These are phyloP conservation scores for Oryza glaberrima DNA, from an alignment of 176 grass and related monocot genomes.

Conservation along the genomic window DNA sequence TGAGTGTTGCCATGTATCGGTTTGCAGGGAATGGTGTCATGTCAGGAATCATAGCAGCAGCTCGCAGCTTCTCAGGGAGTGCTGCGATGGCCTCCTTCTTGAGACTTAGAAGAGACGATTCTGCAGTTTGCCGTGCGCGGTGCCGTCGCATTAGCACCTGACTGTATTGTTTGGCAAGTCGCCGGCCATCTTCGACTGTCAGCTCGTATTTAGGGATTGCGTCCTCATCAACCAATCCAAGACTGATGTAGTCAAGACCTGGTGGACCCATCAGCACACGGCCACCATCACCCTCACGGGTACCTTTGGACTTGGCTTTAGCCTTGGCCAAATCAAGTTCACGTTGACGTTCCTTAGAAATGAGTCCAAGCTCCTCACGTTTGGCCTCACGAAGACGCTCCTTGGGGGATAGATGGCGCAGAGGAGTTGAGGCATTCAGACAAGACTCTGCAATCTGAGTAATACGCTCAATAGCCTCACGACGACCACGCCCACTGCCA, in stretches of 20 bases:
- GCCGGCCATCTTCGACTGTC: slow-evolving; percentile 73
- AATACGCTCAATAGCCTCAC: slow-evolving; percentile 63
- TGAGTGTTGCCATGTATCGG: slow-evolving; percentile 85
- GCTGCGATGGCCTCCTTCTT: slow-evolving; percentile 83
- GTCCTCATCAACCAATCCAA: slow-evolving; percentile 85
- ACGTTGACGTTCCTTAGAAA: slow-evolving; percentile 79
- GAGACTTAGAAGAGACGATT: slow-evolving; percentile 60
- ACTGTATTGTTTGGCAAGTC: slow-evolving; percentile 81
- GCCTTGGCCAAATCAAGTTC: slow-evolving; percentile 79
- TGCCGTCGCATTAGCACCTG: slow-evolving; percentile 78
- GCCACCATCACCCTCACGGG: slow-evolving; percentile 37
- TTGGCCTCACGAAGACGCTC: slow-evolving; percentile 67
- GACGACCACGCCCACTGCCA: slow-evolving; percentile 40
- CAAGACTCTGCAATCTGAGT: slow-evolving; percentile 69
- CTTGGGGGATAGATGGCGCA: slow-evolving; percentile 62
- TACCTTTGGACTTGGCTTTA: slow-evolving; percentile 50
- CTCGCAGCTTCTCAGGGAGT: slow-evolving; percentile 71
- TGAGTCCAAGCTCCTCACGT: slow-evolving; percentile 81
- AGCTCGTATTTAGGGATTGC: slow-evolving; percentile 80
- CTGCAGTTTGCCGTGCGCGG: slow-evolving; percentile 70
- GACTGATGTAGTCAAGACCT: slow-evolving; percentile 75
- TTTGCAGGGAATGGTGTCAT: slow-evolving; percentile 77
- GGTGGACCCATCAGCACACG: slow-evolving; percentile 68
- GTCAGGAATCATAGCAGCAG: slow-evolving; percentile 74
- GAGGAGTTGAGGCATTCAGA: slow-evolving; percentile 62